Conservation (phyloP, 768 basidiomycete genomes). For the Phanerochaete sordida region DNA sequence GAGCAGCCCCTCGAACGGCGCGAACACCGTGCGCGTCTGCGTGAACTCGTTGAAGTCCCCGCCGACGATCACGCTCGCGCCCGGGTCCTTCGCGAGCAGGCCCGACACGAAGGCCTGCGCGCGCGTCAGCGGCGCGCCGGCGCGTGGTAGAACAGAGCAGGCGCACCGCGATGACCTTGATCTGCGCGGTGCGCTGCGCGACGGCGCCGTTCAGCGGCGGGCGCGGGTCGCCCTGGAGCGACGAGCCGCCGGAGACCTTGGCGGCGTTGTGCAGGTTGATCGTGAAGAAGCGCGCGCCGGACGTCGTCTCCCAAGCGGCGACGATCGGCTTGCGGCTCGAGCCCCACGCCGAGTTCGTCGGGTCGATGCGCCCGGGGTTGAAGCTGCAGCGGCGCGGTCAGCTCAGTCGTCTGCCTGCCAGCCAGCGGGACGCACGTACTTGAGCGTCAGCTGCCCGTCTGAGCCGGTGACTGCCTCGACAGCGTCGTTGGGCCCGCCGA, state of each 20-base stretch:
- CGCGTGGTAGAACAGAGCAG: background rate
- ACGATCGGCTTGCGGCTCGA: slow-evolving; percentile 56
- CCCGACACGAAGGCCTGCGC: slow-evolving; percentile 44
- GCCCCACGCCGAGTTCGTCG: slow-evolving; percentile 50
- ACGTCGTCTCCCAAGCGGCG: slow-evolving; percentile 47
- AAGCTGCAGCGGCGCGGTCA: slow-evolving; percentile 31
- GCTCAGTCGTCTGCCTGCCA: background rate
- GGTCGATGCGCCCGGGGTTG: slow-evolving; percentile 63
- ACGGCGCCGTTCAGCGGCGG: slow-evolving; percentile 54
- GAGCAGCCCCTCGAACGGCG: slow-evolving; percentile 38
- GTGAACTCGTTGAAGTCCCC: slow-evolving; percentile 63
- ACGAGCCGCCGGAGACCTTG: slow-evolving; percentile 46
- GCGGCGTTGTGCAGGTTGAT: slow-evolving; percentile 58
- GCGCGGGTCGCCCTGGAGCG: slow-evolving; percentile 50
- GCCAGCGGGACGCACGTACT: slow-evolving; percentile 24
- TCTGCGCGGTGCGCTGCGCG: slow-evolving; percentile 46
- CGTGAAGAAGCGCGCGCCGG: slow-evolving; percentile 48
- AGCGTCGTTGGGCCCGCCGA: slow-evolving; percentile 47
- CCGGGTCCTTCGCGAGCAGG: slow-evolving; percentile 39
- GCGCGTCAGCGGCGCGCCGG: background rate
- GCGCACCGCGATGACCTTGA: slow-evolving; percentile 46
- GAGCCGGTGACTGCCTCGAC: slow-evolving; percentile 33
- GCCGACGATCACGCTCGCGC: slow-evolving; percentile 47
- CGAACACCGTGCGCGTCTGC: slow-evolving; percentile 49
- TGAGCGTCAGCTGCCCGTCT: slow-evolving; percentile 37